Evolutionary conservation across 2,329 filamentous ascomycete genomes (phyloP).

Genomic region (Exutisphaerella laricina): DNA sequence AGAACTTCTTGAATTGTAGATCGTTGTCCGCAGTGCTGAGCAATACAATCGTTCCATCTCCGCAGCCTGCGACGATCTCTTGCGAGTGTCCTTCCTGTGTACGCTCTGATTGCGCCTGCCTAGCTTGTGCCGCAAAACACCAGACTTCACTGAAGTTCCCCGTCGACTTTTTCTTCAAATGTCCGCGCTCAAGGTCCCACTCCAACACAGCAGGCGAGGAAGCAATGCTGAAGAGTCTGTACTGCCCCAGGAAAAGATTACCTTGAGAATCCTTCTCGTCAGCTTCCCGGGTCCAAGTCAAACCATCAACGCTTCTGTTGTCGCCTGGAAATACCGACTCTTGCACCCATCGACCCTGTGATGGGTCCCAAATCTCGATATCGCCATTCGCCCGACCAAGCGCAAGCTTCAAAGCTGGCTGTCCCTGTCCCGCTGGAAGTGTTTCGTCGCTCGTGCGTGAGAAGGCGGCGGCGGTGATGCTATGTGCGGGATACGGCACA

Average conservation of each 20-base stretch:
- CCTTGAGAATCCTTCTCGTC: slow-evolving; percentile 62
- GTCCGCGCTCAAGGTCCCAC: slow-evolving; percentile 80
- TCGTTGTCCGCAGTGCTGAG: slow-evolving; percentile 82
- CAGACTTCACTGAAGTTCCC: slow-evolving; percentile 95
- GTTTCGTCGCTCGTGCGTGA: slow-evolving; percentile 61
- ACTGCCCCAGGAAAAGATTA: slow-evolving; percentile 59
- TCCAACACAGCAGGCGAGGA: slow-evolving; percentile 90
- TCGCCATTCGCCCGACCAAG: slow-evolving; percentile 91
- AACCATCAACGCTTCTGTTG: slow-evolving; percentile 72
- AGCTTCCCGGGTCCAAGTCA: slow-evolving; percentile 86
- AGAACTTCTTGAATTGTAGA: slow-evolving; percentile 69
- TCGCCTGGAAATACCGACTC: slow-evolving; percentile 73
- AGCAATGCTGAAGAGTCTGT: slow-evolving; percentile 92
- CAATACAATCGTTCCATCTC: slow-evolving; percentile 81
- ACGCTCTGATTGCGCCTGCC: slow-evolving; percentile 32
- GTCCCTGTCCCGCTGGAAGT: slow-evolving; percentile 36
- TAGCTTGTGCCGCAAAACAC: slow-evolving; percentile 86
- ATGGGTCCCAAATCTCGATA: slow-evolving; percentile 96
- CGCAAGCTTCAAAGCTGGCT: slow-evolving; percentile 66
- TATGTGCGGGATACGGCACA: slow-evolving; percentile 81
- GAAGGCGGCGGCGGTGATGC: slow-evolving; percentile 92
- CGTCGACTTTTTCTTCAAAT: slow-evolving; percentile 73
- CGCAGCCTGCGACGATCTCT: slow-evolving; percentile 81
- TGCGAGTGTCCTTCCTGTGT: slow-evolving; percentile 31
- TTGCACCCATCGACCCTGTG: slow-evolving; percentile 77